phyloP scores from a whole-genome alignment of 495 filamentous ascomycete genomes.

The Aspergillus egyptiacus region DNA sequence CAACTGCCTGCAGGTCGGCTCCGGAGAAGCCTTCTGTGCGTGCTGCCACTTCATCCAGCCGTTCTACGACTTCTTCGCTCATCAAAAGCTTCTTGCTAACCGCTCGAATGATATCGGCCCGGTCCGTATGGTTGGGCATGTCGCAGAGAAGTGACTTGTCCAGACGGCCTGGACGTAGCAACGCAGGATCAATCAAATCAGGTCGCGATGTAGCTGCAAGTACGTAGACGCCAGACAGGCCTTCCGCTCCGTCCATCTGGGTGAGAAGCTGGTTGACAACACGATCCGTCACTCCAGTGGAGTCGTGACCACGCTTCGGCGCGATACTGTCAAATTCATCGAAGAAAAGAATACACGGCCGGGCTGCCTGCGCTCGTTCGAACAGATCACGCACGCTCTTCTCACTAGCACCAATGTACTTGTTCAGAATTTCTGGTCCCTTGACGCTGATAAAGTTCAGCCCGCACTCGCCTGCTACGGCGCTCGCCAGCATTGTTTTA shows the following conservation, averaged over 20 bases:
- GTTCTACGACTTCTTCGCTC: conserved; percentile 47
- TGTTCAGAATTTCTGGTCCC: conserved; percentile 95
- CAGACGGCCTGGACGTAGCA: conserved; percentile 80
- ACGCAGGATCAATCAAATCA: conserved; percentile 89
- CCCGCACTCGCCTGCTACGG: conserved; percentile 92
- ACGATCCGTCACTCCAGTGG: conserved; percentile 93
- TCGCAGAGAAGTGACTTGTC: conserved; percentile 90
- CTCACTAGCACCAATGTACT: conserved; percentile 95
- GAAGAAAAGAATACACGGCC: conserved; percentile 92
- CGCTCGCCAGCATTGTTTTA: conserved; percentile 88
- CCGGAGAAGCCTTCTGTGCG: conserved; percentile 89
- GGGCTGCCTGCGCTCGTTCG: conserved; percentile 80
- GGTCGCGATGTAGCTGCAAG: conserved; percentile 87
- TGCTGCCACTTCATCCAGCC: conserved; percentile 60
- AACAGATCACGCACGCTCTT: conserved; percentile 94
- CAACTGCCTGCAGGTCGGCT: conserved; percentile 87
- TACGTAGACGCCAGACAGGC: conserved; percentile 89
- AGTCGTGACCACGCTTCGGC: conserved; percentile 93
- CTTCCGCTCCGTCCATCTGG: conserved; percentile 98
- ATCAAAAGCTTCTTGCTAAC: conserved; percentile 74
- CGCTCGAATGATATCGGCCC: conserved; percentile 79
- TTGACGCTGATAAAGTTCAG: conserved; percentile 98
- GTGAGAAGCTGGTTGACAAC: conserved; percentile 97
- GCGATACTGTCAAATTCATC: conserved; percentile 98
- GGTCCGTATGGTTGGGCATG: conserved; percentile 70